phyloP scores from a whole-genome alignment of 2,329 filamentous ascomycete species.

The Juglanconis sp. region DNA sequence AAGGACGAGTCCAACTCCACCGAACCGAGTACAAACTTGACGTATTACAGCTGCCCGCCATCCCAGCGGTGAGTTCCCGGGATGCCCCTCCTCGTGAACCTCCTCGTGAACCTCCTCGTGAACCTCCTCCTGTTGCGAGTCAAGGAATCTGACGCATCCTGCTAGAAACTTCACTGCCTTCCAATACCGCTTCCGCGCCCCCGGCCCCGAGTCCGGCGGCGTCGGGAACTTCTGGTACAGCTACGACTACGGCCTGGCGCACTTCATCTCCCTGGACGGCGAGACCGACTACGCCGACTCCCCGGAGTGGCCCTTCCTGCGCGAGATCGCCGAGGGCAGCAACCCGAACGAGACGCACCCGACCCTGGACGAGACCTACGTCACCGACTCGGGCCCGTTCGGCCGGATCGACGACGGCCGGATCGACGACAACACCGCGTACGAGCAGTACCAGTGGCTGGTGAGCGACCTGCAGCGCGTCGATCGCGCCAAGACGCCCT shows the following conservation, averaged over 20 bases:
- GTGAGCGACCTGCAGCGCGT: constrained; percentile 41
- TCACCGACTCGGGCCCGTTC: constrained; percentile 49
- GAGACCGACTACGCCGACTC: constrained; percentile 49
- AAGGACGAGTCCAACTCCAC: constrained; percentile 41
- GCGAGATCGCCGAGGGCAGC: constrained; percentile 29
- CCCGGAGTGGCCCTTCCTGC: constrained; percentile 42
- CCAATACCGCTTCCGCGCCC: constrained; percentile 50
- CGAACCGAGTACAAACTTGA: constrained; percentile 33
- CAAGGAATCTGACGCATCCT: not conserved
- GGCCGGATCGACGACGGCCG: constrained; percentile 36
- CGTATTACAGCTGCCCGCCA: constrained; percentile 50
- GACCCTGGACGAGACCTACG: constrained; percentile 38
- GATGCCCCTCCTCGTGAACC: not conserved
- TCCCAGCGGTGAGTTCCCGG: constrained; percentile 38
- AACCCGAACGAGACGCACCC: constrained; percentile 38
- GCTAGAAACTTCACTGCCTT: constrained; percentile 47
- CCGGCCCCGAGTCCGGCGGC: constrained; percentile 43
- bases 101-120: too few relatives aligned
- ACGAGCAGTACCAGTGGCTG: constrained; percentile 46
- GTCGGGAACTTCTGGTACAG: constrained; percentile 54
- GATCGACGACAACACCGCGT: constrained; percentile 38
- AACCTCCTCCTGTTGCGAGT: not conserved
- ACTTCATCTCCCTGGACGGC: constrained; percentile 45
- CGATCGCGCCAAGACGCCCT: constrained; percentile 44
- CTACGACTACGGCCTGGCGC: constrained; percentile 52